These are phyloP conservation scores for Melanomma pulvis-pyrius DNA, from an alignment of 495 filamentous ascomycete genomes.

Conservation along the genomic window DNA sequence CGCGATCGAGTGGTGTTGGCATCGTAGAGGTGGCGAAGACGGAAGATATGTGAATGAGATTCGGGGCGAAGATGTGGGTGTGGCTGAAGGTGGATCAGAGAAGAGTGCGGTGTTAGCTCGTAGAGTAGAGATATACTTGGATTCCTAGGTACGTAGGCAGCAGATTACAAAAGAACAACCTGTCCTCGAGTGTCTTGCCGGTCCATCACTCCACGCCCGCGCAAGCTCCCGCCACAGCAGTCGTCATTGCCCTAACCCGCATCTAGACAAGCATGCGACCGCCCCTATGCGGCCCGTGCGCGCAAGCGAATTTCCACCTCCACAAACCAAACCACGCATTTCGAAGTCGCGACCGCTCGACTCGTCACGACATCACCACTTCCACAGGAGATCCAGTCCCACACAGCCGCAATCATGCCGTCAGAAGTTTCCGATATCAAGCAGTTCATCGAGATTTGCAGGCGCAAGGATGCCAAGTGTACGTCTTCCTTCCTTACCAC, in stretches of 20 bases:
- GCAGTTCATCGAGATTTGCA: conserved; percentile 99
- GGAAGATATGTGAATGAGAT: not conserved
- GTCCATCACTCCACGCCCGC: too few relatives aligned
- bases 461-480: conserved; percentile 98
- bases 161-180: not conserved
- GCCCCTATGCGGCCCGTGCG: conserved; percentile 26
- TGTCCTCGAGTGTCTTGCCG: too few relatives aligned
- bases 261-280: not conserved
- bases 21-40: conserved; percentile 24
- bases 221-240: conserved; percentile 13
- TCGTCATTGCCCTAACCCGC: conserved; percentile 7
- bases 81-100: not conserved
- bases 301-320: conserved; percentile 33
- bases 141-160: not conserved
- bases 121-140: not conserved
- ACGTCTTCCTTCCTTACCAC: conserved; percentile 28
- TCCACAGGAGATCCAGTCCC: not conserved
- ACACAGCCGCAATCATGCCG: conserved; percentile 71
- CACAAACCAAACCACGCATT: conserved; percentile 7
- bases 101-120: not conserved
- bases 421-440: conserved; percentile 98
- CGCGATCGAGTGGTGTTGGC: conserved; percentile 44
- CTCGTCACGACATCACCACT: not conserved
- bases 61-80: not conserved
- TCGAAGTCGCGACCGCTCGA: not conserved